A percentile compares a stretch with the other conserved stretches of the same genome.
Evolutionary conservation across 768 basidiomycete genomes (phyloP).

Genomic region (Suillus subaureus): DNA sequence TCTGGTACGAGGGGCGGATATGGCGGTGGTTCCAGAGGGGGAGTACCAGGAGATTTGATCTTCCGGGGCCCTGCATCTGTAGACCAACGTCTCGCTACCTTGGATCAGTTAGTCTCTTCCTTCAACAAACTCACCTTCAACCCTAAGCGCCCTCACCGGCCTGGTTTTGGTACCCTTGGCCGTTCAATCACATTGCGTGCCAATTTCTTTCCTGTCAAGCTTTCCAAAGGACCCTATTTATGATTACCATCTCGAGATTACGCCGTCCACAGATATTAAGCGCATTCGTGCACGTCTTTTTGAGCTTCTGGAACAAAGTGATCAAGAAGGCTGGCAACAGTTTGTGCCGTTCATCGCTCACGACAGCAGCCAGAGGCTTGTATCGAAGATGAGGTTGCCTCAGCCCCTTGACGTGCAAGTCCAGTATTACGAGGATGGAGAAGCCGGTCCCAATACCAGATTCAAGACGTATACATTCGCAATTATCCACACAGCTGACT

Average conservation of each 20-base stretch:
- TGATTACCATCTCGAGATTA: conserved; percentile 47
- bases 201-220: conserved; percentile 51
- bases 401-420: conserved; percentile 37
- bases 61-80: conserved; percentile 35
- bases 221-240: conserved; percentile 42
- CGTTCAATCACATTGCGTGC: conserved; percentile 43
- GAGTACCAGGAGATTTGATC: conserved; percentile 27
- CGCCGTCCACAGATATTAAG: conserved; percentile 38
- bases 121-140: conserved; percentile 33
- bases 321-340: conserved; percentile 37
- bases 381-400: conserved; percentile 41
- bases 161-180: conserved; percentile 47
- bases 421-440: conserved; percentile 43
- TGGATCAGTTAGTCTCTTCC: conserved; percentile 28
- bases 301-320: conserved; percentile 42
- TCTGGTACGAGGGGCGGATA: conserved; percentile 23
- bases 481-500: conserved; percentile 33
- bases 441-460: conserved; percentile 29
- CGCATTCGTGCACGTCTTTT: conserved; percentile 45
- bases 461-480: conserved; percentile 42
- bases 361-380: conserved; percentile 43
- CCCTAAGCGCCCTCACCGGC: conserved; percentile 45
- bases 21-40: conserved; percentile 29
- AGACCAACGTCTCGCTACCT: conserved; percentile 34
- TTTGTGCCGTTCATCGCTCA: conserved; percentile 39